Evolutionary conservation across 331 rosid genomes (phyloP).

Genomic region (Prunus yedoensis): DNA sequence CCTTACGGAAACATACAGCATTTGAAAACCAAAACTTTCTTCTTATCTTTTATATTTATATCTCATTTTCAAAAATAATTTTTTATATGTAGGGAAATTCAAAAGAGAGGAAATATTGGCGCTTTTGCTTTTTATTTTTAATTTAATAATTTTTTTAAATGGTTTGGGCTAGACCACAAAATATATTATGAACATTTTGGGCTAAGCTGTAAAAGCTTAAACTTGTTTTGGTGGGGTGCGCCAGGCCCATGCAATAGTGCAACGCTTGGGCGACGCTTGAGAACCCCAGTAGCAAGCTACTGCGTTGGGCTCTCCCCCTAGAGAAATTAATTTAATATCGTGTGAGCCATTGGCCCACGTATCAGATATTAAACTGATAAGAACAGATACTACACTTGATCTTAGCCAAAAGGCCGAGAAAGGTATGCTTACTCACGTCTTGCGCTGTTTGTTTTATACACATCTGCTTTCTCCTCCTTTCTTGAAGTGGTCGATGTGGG

Average conservation of each 20-base stretch:
- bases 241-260: slow-evolving; percentile 2
- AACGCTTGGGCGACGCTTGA: background rate
- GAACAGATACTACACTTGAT: slow-evolving; percentile 10
- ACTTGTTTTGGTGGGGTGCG: slow-evolving; percentile 4
- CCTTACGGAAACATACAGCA: no score
- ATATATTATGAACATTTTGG: no score
- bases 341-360: background rate
- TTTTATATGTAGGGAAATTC: no score
- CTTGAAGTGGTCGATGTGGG: background rate
- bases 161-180: no score
- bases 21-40: no score
- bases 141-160: no score
- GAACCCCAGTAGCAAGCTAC: slow-evolving; percentile 12
- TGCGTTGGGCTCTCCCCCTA: background rate
- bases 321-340: background rate
- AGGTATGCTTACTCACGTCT: fast-evolving
- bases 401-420: slow-evolving; percentile 15
- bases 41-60: no score
- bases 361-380: slow-evolving; percentile 12
- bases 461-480: background rate
- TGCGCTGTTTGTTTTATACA: background rate
- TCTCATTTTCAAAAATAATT: no score
- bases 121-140: no score
- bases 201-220: background rate
- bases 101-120: no score